A percentile compares a stretch with the other conserved stretches of the same genome.
Conservation (phyloP, 1,284 basidiomycete species). For the Somion occarium region DNA sequence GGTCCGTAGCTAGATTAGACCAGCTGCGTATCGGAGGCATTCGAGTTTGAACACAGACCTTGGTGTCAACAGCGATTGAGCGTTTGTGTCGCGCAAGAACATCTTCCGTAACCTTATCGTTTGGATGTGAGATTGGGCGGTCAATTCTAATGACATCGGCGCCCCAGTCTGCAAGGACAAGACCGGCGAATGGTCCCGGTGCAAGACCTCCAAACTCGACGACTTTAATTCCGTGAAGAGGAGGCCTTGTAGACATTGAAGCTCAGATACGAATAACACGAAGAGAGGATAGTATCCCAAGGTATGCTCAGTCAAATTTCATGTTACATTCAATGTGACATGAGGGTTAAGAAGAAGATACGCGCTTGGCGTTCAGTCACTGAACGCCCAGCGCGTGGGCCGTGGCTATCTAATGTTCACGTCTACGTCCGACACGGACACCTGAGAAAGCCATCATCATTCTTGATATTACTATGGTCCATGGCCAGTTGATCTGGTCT, state of each 20-base stretch:
- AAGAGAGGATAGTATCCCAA: background rate
- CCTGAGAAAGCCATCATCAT: no score
- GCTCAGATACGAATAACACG: conserved; percentile 8
- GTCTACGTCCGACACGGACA: no score
- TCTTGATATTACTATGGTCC: no score
- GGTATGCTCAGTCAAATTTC: no score
- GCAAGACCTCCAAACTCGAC: conserved; percentile 79
- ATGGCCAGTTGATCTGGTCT: no score
- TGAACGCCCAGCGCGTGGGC: no score
- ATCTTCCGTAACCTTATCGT: background rate
- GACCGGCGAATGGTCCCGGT: conserved; percentile 77
- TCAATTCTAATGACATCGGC: conserved; percentile 78
- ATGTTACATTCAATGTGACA: no score
- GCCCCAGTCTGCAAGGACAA: conserved; percentile 78
- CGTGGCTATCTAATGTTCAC: no score
- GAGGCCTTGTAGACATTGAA: background rate
- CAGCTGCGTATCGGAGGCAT: no score
- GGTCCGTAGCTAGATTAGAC: background rate
- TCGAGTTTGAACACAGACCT: conserved; percentile 18
- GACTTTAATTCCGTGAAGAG: conserved; percentile 10
- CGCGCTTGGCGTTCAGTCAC: no score
- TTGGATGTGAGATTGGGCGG: conserved; percentile 35
- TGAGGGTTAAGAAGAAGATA: no score
- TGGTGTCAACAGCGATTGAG: conserved; percentile 66
- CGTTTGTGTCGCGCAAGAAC: conserved; percentile 68